Evolutionary conservation across 1,284 basidiomycete genomes (phyloP), one percentile per base, ranked within the genome.

Genomic region (Fomitopsis palustris): DNA sequence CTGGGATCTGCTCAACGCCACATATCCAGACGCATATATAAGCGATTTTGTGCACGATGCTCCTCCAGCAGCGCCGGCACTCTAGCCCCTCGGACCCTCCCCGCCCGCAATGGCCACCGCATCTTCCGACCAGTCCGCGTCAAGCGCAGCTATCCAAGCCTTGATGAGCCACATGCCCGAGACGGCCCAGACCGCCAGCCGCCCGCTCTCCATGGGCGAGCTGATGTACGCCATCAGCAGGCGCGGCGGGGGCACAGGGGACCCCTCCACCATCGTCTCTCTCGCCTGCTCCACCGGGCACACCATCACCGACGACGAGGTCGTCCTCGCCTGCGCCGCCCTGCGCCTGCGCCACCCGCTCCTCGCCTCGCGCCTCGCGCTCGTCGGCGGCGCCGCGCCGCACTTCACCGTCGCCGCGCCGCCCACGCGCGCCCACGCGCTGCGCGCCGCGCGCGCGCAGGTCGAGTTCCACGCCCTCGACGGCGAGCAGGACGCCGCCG

Each of bases 381-480:
- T 56, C 27, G 9, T 45, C 43, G 21, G 33, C 17, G 14, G 17
- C 12, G n/a, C n/a, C n/a, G n/a, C 16, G 3, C 55, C 55, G 1
- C 31, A 49, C n/a, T 53, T 42, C 39, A 25, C 43, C 27, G 49
- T 38, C 49, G 25, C n/a, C n/a, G 16, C 27, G 3, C 56, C 56
- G 1, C 2, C 29, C 19, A 41, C 56, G 27, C 19, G 5, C 1
- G 49, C 33, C 7, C 51, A 41, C 38, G 47, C 56, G 17, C 9
- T 57, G 17, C 23, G 37, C 5, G 12, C 2, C 4, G 47, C 49
- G 3, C 53, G 25, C 25, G 38, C 5, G 4, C 33, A 33, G 27
- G 39, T 57, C 38, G 47, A 41, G 4, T 57, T 57, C 38, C 33
- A 43, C 56, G 43, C 56, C 19, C 53, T 57, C 56, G 10, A 42